Conservation (phyloP, 306 rosid genomes). For the Oxytropis ochrocephala region DNA sequence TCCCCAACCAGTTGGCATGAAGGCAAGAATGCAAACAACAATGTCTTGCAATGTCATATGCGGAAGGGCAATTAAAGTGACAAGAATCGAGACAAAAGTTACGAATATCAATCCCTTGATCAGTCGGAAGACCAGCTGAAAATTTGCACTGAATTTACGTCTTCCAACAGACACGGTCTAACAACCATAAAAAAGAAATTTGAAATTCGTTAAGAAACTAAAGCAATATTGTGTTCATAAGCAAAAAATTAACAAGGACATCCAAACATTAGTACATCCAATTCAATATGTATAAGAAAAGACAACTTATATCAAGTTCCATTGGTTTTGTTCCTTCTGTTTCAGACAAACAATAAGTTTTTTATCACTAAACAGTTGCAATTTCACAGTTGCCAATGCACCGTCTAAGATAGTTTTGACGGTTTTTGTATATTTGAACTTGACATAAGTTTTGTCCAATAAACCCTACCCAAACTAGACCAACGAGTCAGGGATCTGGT, state of each 20-base stretch:
- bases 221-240: no score
- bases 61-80: constrained; percentile 82
- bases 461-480: background rate
- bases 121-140: constrained; percentile 89
- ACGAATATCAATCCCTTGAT: constrained; percentile 92
- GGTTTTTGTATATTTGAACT: no score
- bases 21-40: constrained; percentile 46
- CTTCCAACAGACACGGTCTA: constrained; percentile 96
- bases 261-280: background rate
- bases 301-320: no score
- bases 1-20: constrained; percentile 60
- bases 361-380: no score
- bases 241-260: background rate
- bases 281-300: background rate
- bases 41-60: constrained; percentile 87
- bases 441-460: no score
- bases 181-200: background rate
- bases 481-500: background rate
- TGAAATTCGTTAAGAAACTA: background rate
- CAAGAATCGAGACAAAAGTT: constrained; percentile 83
- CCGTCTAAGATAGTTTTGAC: no score
- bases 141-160: constrained; percentile 88
- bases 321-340: no score
- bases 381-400: no score
- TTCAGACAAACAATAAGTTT: no score